Evolutionary conservation across 495 filamentous ascomycete genomes (phyloP).

Genomic region (Penicillium daleae): DNA sequence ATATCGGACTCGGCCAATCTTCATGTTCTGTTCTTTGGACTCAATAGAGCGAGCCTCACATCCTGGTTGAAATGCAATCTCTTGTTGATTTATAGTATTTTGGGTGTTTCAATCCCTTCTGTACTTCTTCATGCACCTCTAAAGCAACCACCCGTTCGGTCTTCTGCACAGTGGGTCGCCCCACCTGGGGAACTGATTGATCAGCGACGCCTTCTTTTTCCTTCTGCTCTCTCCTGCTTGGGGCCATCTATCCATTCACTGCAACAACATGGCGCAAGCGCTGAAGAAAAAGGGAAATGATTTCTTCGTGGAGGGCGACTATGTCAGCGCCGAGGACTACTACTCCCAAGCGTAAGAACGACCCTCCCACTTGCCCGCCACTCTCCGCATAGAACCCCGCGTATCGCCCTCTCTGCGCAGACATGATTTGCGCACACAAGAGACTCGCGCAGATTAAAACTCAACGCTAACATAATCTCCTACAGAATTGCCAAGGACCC

Average conservation of each 20-base stretch:
- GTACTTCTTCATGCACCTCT: not conserved
- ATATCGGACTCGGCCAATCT: not conserved
- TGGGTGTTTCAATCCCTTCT: not conserved
- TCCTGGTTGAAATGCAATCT: not conserved
- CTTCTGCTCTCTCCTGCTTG: not conserved
- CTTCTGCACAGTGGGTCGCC: conserved; percentile 19
- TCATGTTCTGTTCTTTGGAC: not conserved
- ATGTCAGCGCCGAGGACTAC: conserved; percentile 68
- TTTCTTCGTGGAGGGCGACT: conserved; percentile 72
- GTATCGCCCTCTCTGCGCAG: not conserved
- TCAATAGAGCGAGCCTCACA: not conserved
- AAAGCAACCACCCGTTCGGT: not conserved
- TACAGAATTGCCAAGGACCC: conserved; percentile 53
- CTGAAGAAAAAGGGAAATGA: conserved; percentile 51
- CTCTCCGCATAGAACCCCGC: not conserved
- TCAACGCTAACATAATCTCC: not conserved
- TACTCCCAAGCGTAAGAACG: conserved; percentile 82
- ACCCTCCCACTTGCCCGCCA: not conserved
- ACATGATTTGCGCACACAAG: not conserved
- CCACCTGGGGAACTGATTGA: conserved; percentile 30
- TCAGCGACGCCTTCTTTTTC: conserved; percentile 19
- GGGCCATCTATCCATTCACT: not conserved
- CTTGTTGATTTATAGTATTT: not conserved
- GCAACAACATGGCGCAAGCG: conserved; percentile 41
- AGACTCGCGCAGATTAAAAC: not conserved